Conservation (phyloP, 2,329 filamentous ascomycete genomes). For the Trichoderma lentiforme region DNA sequence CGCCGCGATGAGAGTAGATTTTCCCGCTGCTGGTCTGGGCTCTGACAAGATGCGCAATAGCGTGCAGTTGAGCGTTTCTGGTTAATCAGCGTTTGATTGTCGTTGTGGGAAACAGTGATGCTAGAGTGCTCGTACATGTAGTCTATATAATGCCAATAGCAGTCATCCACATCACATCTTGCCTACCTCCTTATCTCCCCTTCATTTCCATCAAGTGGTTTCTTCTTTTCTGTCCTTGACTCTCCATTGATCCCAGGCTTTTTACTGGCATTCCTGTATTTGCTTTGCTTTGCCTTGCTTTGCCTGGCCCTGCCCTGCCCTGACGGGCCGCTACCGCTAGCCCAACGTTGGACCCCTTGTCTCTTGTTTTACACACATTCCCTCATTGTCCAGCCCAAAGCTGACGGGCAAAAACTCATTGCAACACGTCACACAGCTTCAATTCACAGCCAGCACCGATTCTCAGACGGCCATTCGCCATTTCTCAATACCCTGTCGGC, state of each 20-base stretch:
- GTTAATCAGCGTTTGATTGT: not conserved
- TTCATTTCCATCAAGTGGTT: not conserved
- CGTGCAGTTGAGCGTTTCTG: not conserved
- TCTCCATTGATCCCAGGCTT: not conserved
- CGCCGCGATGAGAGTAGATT: not conserved
- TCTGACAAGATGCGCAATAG: not conserved
- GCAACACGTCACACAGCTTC: constrained; percentile 9
- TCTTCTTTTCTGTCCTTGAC: not conserved
- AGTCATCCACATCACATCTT: not conserved
- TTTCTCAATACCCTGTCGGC: not conserved
- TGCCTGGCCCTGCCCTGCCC: not conserved
- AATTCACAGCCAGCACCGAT: not conserved
- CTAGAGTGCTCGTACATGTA: not conserved
- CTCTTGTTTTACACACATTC: not conserved
- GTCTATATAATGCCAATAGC: not conserved
- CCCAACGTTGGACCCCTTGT: not conserved
- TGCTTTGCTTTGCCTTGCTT: not conserved
- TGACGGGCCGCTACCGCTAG: not conserved
- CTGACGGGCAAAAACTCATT: not conserved
- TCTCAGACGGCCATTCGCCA: not conserved
- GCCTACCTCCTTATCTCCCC: not conserved
- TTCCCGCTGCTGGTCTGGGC: not conserved
- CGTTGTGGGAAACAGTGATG: not conserved
- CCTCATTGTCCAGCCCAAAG: not conserved
- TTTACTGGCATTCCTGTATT: not conserved